Evolutionary conservation across 805 yeast species (phyloP).

Genomic region (Candida berthetii): DNA sequence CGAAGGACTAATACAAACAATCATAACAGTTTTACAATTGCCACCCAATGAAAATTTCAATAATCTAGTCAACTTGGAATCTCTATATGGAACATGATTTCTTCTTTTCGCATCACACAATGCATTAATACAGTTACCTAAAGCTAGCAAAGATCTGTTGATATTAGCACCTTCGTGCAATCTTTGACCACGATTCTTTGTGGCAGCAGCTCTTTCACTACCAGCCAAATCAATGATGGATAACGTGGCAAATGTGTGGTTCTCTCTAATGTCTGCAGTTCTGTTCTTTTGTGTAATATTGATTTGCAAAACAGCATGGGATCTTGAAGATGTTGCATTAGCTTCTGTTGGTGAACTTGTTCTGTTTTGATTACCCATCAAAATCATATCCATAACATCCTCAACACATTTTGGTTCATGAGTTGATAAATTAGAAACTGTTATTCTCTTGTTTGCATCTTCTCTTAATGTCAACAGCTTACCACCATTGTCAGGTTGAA

Average conservation of each 20-base stretch:
- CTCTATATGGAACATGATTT: constrained; percentile 84
- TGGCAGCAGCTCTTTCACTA: constrained; percentile 88
- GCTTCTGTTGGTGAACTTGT: constrained; percentile 89
- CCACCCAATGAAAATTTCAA: constrained; percentile 90
- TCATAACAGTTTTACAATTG: constrained; percentile 92
- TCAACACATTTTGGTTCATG: constrained; percentile 58
- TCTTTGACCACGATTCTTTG: constrained; percentile 76
- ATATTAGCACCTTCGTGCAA: constrained; percentile 91
- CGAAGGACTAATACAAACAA: constrained; percentile 89
- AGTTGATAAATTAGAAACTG: constrained; percentile 64
- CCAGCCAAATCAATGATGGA: constrained; percentile 93
- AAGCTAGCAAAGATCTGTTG: constrained; percentile 78
- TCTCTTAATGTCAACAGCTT: constrained; percentile 61
- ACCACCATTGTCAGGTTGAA: constrained; percentile 45
- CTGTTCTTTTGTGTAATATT: constrained; percentile 56
- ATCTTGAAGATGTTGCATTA: constrained; percentile 83
- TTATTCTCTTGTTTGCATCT: constrained; percentile 56
- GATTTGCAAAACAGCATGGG: constrained; percentile 89
- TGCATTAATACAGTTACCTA: constrained; percentile 93
- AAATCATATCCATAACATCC: constrained; percentile 74
- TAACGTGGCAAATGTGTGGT: constrained; percentile 71
- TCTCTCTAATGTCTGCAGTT: constrained; percentile 57
- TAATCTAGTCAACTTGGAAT: constrained; percentile 82
- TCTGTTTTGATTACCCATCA: constrained; percentile 67
- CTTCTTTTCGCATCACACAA: constrained; percentile 65